Evolutionary conservation across 2,329 filamentous ascomycete genomes (phyloP), one percentile per base, ranked within the genome.

Genomic region (Xylariaceae sp.): DNA sequence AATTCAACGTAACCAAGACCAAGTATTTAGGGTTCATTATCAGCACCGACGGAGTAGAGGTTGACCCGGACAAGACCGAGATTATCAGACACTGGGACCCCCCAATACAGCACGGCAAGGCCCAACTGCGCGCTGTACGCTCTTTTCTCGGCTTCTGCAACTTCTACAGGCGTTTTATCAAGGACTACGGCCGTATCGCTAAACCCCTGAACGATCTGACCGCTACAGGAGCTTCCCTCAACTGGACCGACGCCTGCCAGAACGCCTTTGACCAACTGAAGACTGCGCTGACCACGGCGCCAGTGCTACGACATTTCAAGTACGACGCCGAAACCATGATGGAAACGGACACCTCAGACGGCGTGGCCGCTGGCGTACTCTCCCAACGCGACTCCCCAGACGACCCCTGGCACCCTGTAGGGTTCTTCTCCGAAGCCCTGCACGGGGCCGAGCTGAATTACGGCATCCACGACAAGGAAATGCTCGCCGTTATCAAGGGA

Each of bases 401-500:
- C 13, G n/a, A 16, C 22, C 22, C 43, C 6, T 43, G 19, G 26
- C 15, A 50, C 15, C 47, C 47, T 3, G 16, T 43, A 3, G 26
- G 41, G 10, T 51, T 29, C 21, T 45, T 16, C 15, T 51, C 49
- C 0, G 30, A 45, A 13, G 46, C 41, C 2, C 7, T 51, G 4
- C 16, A 37, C 3, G 41, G 30, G 2, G 41, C 49, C 1, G 41
- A 51, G 32, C 29, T 45, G 1, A 51, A 51, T 22, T 51, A 51
- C 32, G 8, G 19, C 30, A 51, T 45, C 2, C 40, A 45, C 29
- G 49, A 51, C 21, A 51, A 45, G n/a, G 49, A 51, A 46, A 15
- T 51, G 19, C 41, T 51, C 5, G 41, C 49, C 2, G 40, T 51
- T 1, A 19, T 51, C 18, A 21, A 47, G 3, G 3, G 26, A 5